These are phyloP conservation scores for Monosporascus sp. DNA, from an alignment of 2,329 filamentous ascomycete species.

Conservation along the genomic window DNA sequence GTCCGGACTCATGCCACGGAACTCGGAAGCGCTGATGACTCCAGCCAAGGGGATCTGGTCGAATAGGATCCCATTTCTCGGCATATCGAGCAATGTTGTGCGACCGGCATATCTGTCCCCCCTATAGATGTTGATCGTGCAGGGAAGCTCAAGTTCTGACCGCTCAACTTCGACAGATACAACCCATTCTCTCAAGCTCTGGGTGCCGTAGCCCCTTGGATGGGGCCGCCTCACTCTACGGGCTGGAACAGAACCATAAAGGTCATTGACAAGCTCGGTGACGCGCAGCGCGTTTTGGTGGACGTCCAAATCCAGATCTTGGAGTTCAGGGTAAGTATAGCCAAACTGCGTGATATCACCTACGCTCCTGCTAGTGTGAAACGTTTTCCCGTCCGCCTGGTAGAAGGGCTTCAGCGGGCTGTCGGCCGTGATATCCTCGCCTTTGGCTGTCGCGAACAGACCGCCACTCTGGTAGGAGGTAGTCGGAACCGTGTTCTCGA, in stretches of 20 bases:
- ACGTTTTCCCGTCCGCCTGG: slow-evolving; percentile 25
- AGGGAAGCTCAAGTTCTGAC: slow-evolving; percentile 30
- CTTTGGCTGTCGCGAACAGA: slow-evolving; percentile 35
- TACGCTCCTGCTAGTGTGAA: slow-evolving; percentile 37
- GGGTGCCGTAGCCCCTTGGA: neutral
- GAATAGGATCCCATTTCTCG: slow-evolving; percentile 25
- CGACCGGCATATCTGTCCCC: slow-evolving; percentile 23
- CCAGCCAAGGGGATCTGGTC: slow-evolving; percentile 27
- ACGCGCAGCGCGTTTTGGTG: slow-evolving; percentile 55
- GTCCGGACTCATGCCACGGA: neutral
- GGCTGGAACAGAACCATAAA: slow-evolving; percentile 33
- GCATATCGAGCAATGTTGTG: slow-evolving; percentile 32
- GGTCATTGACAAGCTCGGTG: slow-evolving; percentile 50
- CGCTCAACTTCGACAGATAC: slow-evolving; percentile 32
- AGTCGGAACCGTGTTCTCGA: slow-evolving; percentile 22
- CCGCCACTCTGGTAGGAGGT: slow-evolving; percentile 23
- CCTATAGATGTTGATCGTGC: slow-evolving; percentile 30
- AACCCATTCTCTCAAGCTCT: slow-evolving; percentile 25
- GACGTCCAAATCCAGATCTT: slow-evolving; percentile 46
- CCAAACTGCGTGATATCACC: slow-evolving; percentile 28
- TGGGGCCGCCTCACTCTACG: neutral
- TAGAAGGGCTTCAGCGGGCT: slow-evolving; percentile 48
- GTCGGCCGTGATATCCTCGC: slow-evolving; percentile 35
- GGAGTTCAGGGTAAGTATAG: slow-evolving; percentile 36
- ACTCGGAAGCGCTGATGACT: slow-evolving; percentile 3